These are phyloP conservation scores for Pseudocercospora vitis DNA, from an alignment of 2,329 filamentous ascomycete species.

Conservation along the genomic window DNA sequence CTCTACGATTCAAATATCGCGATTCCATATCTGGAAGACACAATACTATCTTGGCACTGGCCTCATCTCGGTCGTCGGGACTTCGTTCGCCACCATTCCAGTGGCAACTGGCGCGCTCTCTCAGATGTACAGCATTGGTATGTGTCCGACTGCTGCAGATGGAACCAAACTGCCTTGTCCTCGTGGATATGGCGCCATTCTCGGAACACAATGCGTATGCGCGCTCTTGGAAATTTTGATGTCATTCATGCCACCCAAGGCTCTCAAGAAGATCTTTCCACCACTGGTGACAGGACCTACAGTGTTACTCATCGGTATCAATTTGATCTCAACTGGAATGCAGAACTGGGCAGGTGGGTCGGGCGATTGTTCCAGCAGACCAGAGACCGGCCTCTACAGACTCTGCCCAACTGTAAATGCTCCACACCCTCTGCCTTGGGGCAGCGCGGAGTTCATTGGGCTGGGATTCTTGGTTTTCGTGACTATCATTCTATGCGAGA, in stretches of 20 bases:
- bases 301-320: slow-evolving; percentile 70
- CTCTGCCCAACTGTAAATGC: slow-evolving; percentile 67
- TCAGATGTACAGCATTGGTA: slow-evolving; percentile 77
- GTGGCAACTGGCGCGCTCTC: slow-evolving; percentile 69
- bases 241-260: slow-evolving; percentile 69
- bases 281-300: slow-evolving; percentile 72
- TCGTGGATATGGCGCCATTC: slow-evolving; percentile 70
- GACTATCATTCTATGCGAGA: slow-evolving; percentile 76
- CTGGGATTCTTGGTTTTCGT: slow-evolving; percentile 78
- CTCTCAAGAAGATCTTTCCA: slow-evolving; percentile 68
- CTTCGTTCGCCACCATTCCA: slow-evolving; percentile 74
- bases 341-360: slow-evolving; percentile 76
- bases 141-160: slow-evolving; percentile 59
- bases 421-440: slow-evolving; percentile 73
- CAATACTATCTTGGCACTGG: slow-evolving; percentile 77
- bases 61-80: slow-evolving; percentile 74
- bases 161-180: slow-evolving; percentile 72
- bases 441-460: slow-evolving; percentile 73
- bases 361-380: slow-evolving; percentile 55
- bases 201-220: slow-evolving; percentile 61
- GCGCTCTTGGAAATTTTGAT: slow-evolving; percentile 67
- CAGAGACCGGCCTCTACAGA: slow-evolving; percentile 55
- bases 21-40: slow-evolving; percentile 70
- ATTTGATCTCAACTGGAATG: slow-evolving; percentile 70
- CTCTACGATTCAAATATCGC: slow-evolving; percentile 73